Percentiles rank a stretch among this genome's conserved stretches.
Evolutionary conservation across 164 flowering plant species (phyloP).

Genomic region (Nelumbo lutea): DNA sequence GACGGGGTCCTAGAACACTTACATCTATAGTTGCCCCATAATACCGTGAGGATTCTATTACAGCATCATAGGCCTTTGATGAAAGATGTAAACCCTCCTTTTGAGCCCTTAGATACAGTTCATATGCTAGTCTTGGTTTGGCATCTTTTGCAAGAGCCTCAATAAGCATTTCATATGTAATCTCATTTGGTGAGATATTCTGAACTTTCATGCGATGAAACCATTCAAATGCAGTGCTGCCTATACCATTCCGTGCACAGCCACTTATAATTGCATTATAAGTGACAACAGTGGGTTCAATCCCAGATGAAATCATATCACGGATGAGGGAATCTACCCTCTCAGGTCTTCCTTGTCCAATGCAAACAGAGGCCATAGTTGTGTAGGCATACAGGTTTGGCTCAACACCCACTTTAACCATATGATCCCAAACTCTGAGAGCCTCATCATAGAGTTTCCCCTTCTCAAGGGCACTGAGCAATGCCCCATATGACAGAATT

Average conservation of each 20-base stretch:
- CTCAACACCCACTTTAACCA: conserved; percentile 70
- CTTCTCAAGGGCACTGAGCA: conserved; percentile 94
- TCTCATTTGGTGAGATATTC: conserved; percentile 62
- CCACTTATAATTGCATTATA: conserved; percentile 85
- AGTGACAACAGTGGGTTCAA: conserved; percentile 80
- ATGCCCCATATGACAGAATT: conserved; percentile 81
- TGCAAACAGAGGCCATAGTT: conserved; percentile 70
- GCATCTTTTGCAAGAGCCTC: conserved; percentile 76
- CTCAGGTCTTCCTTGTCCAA: conserved; percentile 57
- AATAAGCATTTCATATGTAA: conserved; percentile 79
- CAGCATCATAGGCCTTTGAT: conserved; percentile 67
- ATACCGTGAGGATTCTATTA: conserved; percentile 37
- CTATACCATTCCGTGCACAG: conserved; percentile 55
- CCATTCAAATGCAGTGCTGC: conserved; percentile 83
- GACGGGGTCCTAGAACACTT: conserved; percentile 65
- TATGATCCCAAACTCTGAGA: conserved; percentile 75
- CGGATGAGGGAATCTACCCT: conserved; percentile 51
- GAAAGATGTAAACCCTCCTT: conserved; percentile 59
- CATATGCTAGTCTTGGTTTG: conserved; percentile 83
- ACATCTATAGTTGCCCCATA: conserved; percentile 56
- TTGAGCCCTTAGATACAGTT: conserved; percentile 62
- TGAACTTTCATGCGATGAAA: conserved; percentile 68
- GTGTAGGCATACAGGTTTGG: conserved; percentile 90
- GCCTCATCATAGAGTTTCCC: conserved; percentile 90
- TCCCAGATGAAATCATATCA: conserved; percentile 62